Evolutionary conservation across 2,329 filamentous ascomycete species (phyloP).

Genomic region (Colletotrichum sp.): DNA sequence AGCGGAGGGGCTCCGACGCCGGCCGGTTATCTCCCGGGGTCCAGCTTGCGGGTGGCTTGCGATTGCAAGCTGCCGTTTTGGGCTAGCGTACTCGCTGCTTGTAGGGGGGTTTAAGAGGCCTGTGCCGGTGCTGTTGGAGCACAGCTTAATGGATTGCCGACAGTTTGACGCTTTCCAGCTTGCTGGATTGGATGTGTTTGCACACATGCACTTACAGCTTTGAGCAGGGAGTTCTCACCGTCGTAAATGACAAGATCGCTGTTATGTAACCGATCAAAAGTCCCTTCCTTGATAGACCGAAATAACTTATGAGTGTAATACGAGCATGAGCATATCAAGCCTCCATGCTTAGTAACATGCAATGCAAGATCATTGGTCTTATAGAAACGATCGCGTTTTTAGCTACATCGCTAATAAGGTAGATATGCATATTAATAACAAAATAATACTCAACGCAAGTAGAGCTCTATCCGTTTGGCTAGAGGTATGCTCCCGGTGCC

Average conservation of each 20-base stretch:
- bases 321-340: background rate
- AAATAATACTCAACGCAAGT: too few relatives aligned
- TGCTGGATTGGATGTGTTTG: background rate
- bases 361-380: background rate
- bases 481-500: too few relatives aligned
- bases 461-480: too few relatives aligned
- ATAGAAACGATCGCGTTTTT: background rate
- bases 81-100: background rate
- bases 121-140: background rate
- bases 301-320: background rate
- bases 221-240: too few relatives aligned
- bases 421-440: too few relatives aligned
- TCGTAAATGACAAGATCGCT: too few relatives aligned
- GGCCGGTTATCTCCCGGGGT: conserved; percentile 14
- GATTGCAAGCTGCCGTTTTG: background rate
- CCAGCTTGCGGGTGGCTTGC: background rate
- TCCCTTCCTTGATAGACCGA: background rate
- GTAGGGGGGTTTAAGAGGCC: background rate
- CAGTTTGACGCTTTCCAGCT: background rate
- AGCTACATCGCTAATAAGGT: too few relatives aligned
- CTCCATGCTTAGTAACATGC: background rate
- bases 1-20: conserved; percentile 16
- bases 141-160: background rate
- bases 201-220: too few relatives aligned
- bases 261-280: too few relatives aligned